Conservation (phyloP, 331 rosid genomes). For the Erythrophleum ivorense region DNA sequence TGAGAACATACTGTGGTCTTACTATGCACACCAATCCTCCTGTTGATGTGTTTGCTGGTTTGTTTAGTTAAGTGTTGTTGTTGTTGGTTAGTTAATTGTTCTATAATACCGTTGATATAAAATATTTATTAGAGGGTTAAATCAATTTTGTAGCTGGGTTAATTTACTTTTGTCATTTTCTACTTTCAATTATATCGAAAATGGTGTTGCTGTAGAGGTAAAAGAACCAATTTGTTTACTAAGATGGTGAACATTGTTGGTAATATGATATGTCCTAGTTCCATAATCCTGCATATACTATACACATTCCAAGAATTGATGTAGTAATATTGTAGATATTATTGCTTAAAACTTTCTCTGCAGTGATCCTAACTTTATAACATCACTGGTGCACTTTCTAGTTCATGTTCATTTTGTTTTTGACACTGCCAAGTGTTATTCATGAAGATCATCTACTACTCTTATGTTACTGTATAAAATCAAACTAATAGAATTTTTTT, state of each 20-base stretch:
- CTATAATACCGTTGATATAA: not conserved
- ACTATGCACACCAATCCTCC: slow-evolving; percentile 23
- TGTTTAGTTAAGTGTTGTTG: slow-evolving; percentile 25
- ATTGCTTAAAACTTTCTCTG: slow-evolving; percentile 31
- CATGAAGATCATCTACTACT: slow-evolving; percentile 24
- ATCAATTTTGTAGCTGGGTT: slow-evolving; percentile 10
- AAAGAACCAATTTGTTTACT: slow-evolving; percentile 4
- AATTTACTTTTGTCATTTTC: slow-evolving; percentile 29
- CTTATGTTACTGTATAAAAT: not conserved
- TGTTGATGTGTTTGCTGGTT: slow-evolving; percentile 23
- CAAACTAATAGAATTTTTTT: slow-evolving; percentile 10
- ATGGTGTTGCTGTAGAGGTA: slow-evolving; percentile 17
- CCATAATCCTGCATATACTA: not conserved
- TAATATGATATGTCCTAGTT: not conserved
- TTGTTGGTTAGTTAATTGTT: slow-evolving; percentile 26
- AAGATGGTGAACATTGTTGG: not conserved
- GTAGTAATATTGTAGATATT: slow-evolving; percentile 29
- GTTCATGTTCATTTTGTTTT: slow-evolving; percentile 10
- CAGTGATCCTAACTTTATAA: slow-evolving; percentile 13
- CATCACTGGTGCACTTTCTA: slow-evolving; percentile 7
- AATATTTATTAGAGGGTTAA: slow-evolving; percentile 2
- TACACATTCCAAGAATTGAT: slow-evolving; percentile 6
- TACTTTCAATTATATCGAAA: slow-evolving; percentile 21
- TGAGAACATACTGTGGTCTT: slow-evolving; percentile 30
- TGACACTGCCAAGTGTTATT: slow-evolving; percentile 21